A percentile compares a stretch with the other conserved stretches of the same genome.
Conservation (phyloP, 2,329 filamentous ascomycete species). For the Sporothrix globosa region DNA sequence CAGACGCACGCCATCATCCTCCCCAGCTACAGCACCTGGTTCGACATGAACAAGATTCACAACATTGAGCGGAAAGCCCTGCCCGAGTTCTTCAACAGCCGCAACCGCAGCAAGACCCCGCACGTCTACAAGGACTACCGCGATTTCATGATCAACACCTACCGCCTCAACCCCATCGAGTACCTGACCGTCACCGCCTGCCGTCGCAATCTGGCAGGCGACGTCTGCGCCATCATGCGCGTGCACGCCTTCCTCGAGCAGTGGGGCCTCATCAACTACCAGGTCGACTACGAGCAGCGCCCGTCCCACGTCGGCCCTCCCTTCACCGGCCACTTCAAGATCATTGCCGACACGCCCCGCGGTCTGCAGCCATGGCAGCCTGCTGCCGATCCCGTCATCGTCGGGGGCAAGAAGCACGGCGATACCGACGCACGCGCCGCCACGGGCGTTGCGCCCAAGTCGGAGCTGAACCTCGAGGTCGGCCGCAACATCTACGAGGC, state of each 20-base stretch:
- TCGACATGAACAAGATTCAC: constrained; percentile 94
- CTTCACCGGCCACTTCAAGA: constrained; percentile 95
- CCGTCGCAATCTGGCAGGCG: constrained; percentile 88
- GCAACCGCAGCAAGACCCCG: constrained; percentile 96
- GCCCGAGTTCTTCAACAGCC: constrained; percentile 97
- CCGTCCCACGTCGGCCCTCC: constrained; percentile 95
- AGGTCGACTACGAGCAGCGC: constrained; percentile 93
- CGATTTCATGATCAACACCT: constrained; percentile 99
- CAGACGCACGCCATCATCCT: constrained; percentile 96
- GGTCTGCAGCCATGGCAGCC: constrained; percentile 96
- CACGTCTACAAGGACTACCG: constrained; percentile 98
- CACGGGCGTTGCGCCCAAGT: constrained; percentile 68
- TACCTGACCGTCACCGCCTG: constrained; percentile 98
- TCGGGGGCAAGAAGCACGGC: constrained; percentile 62
- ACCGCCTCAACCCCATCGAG: constrained; percentile 91
- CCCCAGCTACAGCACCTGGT: constrained; percentile 97
- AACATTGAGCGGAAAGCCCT: constrained; percentile 91
- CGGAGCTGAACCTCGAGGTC: constrained; percentile 87
- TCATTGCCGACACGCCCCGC: constrained; percentile 92
- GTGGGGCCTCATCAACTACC: constrained; percentile 98
- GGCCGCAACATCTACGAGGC: constrained; percentile 95
- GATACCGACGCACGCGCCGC: constrained; percentile 76
- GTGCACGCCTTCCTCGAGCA: constrained; percentile 97
- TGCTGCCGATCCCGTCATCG: constrained; percentile 70
- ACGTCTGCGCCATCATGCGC: constrained; percentile 98